phyloP scores from a whole-genome alignment of 208 protist genomes.

The Acanthamoeba royreba region DNA sequence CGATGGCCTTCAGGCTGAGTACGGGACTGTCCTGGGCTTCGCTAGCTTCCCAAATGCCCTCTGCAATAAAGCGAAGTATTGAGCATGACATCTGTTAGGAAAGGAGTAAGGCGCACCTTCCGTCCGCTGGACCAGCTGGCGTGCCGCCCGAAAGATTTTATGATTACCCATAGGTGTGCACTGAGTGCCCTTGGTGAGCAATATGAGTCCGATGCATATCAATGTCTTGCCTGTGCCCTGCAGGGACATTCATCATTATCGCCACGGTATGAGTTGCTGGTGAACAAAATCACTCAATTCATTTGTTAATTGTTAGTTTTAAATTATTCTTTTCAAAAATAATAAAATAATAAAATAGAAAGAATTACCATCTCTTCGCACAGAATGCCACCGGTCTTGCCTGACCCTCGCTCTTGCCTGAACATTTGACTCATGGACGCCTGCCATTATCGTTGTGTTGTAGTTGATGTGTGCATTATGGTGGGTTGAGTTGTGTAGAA shows the following conservation, averaged over 20 bases:
- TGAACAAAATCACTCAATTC: no score
- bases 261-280: no score
- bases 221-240: constrained; percentile 63
- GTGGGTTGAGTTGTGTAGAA: no score
- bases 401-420: background rate
- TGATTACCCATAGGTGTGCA: background rate
- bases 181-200: constrained; percentile 52
- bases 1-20: background rate
- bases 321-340: no score
- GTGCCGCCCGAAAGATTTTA: background rate
- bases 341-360: background rate
- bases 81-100: no score
- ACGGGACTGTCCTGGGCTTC: background rate
- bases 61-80: no score
- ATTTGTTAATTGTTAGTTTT: no score
- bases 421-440: constrained; percentile 5
- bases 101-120: no score
- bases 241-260: no score
- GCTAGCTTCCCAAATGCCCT: background rate
- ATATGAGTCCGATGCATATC: constrained; percentile 61
- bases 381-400: constrained; percentile 48
- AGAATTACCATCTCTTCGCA: constrained; percentile 55
- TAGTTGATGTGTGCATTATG: background rate
- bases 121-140: background rate
- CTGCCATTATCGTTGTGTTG: background rate